Evolutionary conservation across 225 moss, liverwort and hornwort genomes (phyloP).

Genomic region (Rhytidiadelphus loreus): DNA sequence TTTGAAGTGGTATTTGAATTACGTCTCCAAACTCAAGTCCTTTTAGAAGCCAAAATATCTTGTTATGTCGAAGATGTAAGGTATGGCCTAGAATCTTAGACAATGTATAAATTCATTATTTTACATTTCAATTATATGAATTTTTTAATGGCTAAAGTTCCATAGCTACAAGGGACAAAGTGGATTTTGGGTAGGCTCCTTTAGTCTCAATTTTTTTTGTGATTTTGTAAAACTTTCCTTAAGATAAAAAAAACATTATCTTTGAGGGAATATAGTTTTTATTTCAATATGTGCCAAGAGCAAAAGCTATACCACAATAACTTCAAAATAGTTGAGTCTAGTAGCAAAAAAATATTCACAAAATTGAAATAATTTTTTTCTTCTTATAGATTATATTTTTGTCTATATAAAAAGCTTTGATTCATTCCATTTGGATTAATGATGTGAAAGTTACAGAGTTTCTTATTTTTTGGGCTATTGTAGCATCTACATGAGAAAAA

Average conservation of each 20-base stretch:
- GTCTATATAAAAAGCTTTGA: background rate
- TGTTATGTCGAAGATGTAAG: background rate
- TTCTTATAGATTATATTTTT: background rate
- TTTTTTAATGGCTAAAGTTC: too few relatives aligned
- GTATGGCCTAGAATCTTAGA: background rate
- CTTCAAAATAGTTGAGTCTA: accelerated
- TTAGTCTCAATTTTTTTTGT: too few relatives aligned
- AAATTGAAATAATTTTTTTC: background rate
- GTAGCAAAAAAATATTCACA: too few relatives aligned
- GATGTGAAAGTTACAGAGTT: background rate
- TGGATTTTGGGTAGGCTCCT: too few relatives aligned
- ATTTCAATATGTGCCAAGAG: background rate
- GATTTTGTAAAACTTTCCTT: too few relatives aligned
- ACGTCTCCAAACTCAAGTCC: background rate
- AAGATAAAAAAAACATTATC: background rate
- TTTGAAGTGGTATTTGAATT: background rate
- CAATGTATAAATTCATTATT: background rate
- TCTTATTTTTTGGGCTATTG: background rate
- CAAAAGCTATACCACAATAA: background rate
- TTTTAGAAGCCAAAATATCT: background rate
- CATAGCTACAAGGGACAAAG: too few relatives aligned
- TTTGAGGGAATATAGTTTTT: background rate
- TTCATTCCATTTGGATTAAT: background rate
- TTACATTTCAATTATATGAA: too few relatives aligned
- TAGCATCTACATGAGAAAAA: background rate